Evolutionary conservation across 768 basidiomycete species (phyloP).

Genomic region (Lactarius sanguifluus): DNA sequence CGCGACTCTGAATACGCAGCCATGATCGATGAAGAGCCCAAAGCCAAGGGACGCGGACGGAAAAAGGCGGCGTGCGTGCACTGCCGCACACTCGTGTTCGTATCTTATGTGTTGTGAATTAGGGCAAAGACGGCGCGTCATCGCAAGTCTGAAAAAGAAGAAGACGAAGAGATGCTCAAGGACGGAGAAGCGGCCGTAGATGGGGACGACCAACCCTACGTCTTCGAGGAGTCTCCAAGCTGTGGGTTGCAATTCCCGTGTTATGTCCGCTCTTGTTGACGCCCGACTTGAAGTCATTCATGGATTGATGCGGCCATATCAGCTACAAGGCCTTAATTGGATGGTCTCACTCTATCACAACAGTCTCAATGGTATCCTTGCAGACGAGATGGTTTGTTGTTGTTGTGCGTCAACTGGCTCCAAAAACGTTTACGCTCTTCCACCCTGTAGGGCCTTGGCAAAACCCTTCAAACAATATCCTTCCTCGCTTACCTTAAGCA

Average conservation of each 20-base stretch:
- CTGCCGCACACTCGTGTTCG: neutral
- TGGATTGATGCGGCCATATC: constrained; percentile 90
- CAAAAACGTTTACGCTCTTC: constrained; percentile 4
- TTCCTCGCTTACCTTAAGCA: constrained; percentile 95
- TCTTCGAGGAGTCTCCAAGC: constrained; percentile 91
- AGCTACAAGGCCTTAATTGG: constrained; percentile 96
- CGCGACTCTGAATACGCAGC: constrained; percentile 93
- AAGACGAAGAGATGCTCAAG: constrained; percentile 92
- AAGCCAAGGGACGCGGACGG: constrained; percentile 79
- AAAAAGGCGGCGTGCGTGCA: constrained; percentile 70
- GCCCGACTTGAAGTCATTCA: constrained; percentile 61
- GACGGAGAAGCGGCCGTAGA: constrained; percentile 78
- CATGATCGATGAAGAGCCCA: constrained; percentile 82
- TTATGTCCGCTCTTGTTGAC: neutral
- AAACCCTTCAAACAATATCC: constrained; percentile 96
- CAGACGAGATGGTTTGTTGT: constrained; percentile 82
- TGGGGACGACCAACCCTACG: constrained; percentile 86
- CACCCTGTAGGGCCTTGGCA: constrained; percentile 78
- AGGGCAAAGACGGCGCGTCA: constrained; percentile 81
- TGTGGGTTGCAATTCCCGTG: constrained; percentile 48
- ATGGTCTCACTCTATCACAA: constrained; percentile 96
- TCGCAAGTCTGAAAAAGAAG: constrained; percentile 96
- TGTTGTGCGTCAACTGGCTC: constrained; percentile 18
- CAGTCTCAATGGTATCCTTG: constrained; percentile 94
- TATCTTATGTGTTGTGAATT: constrained; percentile 13